Evolutionary conservation across 441 rosid species (phyloP), one percentile per base, ranked within the genome.

Genomic region (Biscutella laevigata): DNA sequence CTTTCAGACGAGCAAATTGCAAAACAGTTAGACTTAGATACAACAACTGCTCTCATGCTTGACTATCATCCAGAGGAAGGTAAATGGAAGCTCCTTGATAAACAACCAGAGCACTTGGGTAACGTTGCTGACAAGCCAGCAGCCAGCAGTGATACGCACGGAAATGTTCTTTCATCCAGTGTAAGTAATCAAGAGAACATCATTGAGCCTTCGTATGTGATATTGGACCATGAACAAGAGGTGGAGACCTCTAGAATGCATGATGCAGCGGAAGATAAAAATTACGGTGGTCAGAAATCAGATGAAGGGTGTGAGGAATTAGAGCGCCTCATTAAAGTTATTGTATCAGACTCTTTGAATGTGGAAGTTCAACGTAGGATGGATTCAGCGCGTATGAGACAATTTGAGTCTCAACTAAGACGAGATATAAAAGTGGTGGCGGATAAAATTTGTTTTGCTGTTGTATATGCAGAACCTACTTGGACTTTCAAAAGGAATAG

Each of bases 61-160:
- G 94, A 94, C 79, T 89, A 89, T 61, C 66, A 80, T 67, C 94
- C 97, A 12, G 99, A 94, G 75, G 97, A 84, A 61, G 95, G 91
- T 59, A 79, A 84, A 53, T 89, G 97, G 97, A 86, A 77, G 73
- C 88, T 88, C 40, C 66, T 82, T 74, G 92, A 94, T 71, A 83
- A 77, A 64, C 85, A 74, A 62, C 77, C 83, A 4, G 82, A 70
- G 49, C 51, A 46, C 59, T 42, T 44, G 53, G 72, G 56, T 59
- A 73, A 75, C 47, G 44, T 69, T 60, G 36, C 28, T 41, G 67
- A 38, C 40, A 78, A 64, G 50, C 66, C 33, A 60, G 27, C 58
- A 46, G 52, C 64, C 59, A 33, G 26, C 43, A 66, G 59, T 49
- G 69, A 24, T 39, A 53, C 41, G 15, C 62, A 69, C 38, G 14